A percentile compares a stretch with the other conserved stretches of the same genome.
phyloP scores from a whole-genome alignment of 2,329 filamentous ascomycete genomes.

The Sarocladium brachiariae region DNA sequence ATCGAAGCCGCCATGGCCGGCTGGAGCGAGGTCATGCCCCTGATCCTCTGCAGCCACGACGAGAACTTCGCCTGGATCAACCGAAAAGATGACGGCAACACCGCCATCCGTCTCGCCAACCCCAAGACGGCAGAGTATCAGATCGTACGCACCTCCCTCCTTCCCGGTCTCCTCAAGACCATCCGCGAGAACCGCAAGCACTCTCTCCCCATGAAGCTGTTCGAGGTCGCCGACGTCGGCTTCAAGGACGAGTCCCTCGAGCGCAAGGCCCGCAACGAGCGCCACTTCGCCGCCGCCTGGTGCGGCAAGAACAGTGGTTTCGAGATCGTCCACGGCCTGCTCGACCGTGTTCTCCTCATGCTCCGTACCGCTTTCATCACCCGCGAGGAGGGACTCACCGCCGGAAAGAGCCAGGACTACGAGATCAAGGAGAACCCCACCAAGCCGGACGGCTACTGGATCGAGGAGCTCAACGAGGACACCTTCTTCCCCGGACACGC shows the following conservation, averaged over 20 bases:
- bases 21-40: slow-evolving; percentile 92
- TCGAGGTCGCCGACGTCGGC: slow-evolving; percentile 84
- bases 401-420: slow-evolving; percentile 41
- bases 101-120: slow-evolving; percentile 79
- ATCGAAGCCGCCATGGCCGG: slow-evolving; percentile 87
- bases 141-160: slow-evolving; percentile 77
- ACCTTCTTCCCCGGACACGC: slow-evolving; percentile 91
- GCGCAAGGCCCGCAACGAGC: slow-evolving; percentile 83
- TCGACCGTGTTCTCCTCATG: slow-evolving; percentile 91
- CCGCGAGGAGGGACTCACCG: slow-evolving; percentile 59
- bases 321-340: slow-evolving; percentile 87
- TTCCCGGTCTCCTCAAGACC: slow-evolving; percentile 87
- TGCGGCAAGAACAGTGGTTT: slow-evolving; percentile 94
- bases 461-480: slow-evolving; percentile 82
- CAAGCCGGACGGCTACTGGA: slow-evolving; percentile 77
- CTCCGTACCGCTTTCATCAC: slow-evolving; percentile 75
- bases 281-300: slow-evolving; percentile 93
- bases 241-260: slow-evolving; percentile 80
- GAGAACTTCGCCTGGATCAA: slow-evolving; percentile 98
- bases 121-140: slow-evolving; percentile 93
- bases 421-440: slow-evolving; percentile 46
- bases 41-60: slow-evolving; percentile 95
- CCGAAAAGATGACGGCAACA: slow-evolving; percentile 77
- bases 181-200: slow-evolving; percentile 90
- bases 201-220: slow-evolving; percentile 82